Conservation (phyloP, 1,139 yeast genomes). For the Kluyveromyces sp. region DNA sequence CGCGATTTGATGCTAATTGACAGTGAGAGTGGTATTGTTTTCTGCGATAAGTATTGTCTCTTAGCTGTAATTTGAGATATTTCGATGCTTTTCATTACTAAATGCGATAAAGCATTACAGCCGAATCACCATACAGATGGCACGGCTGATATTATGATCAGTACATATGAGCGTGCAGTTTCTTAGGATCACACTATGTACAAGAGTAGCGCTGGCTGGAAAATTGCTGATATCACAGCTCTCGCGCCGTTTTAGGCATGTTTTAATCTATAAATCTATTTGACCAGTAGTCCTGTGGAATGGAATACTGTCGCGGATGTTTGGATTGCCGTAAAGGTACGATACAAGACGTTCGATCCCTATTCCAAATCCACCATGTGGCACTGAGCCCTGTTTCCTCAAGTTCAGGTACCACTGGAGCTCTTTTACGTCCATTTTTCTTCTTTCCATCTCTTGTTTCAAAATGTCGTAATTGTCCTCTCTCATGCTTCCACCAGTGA, state of each 20-base stretch:
- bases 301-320: constrained; percentile 78
- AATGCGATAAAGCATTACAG: background rate
- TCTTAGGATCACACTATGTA: too few relatives aligned
- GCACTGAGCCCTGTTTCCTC: constrained; percentile 71
- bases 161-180: too few relatives aligned
- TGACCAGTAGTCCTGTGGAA: constrained; percentile 48
- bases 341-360: constrained; percentile 84
- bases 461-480: constrained; percentile 56
- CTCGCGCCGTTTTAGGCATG: too few relatives aligned
- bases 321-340: constrained; percentile 58
- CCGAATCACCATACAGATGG: too few relatives aligned
- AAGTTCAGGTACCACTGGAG: constrained; percentile 76
- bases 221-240: too few relatives aligned
- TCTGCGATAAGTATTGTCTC: background rate
- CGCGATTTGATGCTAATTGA: too few relatives aligned
- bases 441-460: constrained; percentile 40
- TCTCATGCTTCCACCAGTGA: constrained; percentile 92
- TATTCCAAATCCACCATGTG: constrained; percentile 97
- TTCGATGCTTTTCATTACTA: background rate
- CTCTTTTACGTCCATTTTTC: constrained; percentile 50
- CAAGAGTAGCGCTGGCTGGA: too few relatives aligned
- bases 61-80: background rate
- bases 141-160: too few relatives aligned
- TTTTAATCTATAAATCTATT: constrained; percentile 3
- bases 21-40: background rate